Evolutionary conservation across 371 early-diverging fungal species (phyloP), one percentile per base, ranked within the genome.

Genomic region (Mortierella sp.): DNA sequence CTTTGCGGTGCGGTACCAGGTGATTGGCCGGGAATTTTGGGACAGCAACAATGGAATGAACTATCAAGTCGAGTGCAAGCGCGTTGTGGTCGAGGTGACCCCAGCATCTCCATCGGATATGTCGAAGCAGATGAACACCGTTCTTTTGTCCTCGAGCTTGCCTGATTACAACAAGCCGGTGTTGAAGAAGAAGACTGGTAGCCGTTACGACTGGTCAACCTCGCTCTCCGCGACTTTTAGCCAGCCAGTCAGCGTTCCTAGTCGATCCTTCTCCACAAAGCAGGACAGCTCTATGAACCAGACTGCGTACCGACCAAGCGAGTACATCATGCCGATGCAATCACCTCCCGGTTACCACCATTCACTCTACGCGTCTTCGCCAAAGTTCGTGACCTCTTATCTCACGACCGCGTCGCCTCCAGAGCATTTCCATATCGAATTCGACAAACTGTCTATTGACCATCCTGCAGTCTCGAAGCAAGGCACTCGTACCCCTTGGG

Each of bases 41-140:
- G 95, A 95, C 81, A 94, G 92, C 80, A 93, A 94, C 81, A 79
- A 78, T 53, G 91, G 92, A 30, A 67, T 73, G 53, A 92, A 94
- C 79, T 93, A 93, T 81, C 84, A 87, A 60, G 68, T 89, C 49
- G 76, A 84, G 51, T 70, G 84, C 54, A 82, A 76, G 48, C 72
- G 72, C 45, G 55, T 67, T 0, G 58, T 61, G 2, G 61, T 61
- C n/a, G 46, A 46, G 21, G 50, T 57, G 8, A n/a, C 65, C 0
- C 19, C 46, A 41, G 21, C 60, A 14, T 8, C 56, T 24, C 26
- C 49, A n/a, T 62, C 63, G 16, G 68, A 67, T 12, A 59, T 61
- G 10, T 63, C 67, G 45, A 73, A 67, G 47, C 78, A 73, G 58
- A 67, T 59, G 67, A 73, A 63, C 62, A 67, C 47, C 49, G 60